Evolutionary conservation across 1,284 basidiomycete species (phyloP).

Genomic region (Coniferiporia weirii): DNA sequence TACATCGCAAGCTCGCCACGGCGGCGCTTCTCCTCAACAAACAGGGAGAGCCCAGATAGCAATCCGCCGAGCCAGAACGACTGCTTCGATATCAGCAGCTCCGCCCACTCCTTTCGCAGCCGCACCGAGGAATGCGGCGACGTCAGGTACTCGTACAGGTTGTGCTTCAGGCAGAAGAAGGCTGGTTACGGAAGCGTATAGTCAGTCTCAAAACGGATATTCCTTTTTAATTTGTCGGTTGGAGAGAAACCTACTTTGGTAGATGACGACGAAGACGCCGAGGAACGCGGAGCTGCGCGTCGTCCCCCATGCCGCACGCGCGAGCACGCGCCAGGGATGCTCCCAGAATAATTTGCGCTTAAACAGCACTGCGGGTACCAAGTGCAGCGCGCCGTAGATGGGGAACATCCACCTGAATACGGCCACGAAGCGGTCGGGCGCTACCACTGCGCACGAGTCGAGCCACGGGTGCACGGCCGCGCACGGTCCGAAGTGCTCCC

Average conservation of each 20-base stretch:
- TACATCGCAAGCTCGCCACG: constrained; percentile 91
- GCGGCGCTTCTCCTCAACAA: constrained; percentile 82
- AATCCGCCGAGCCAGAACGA: constrained; percentile 80
- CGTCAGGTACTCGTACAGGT: constrained; percentile 47
- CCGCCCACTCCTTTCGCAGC: constrained; percentile 45
- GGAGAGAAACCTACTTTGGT: constrained; percentile 57
- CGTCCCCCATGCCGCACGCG: constrained; percentile 68
- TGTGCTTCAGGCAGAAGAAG: constrained; percentile 71
- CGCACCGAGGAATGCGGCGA: constrained; percentile 31
- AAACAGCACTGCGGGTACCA: constrained; percentile 82
- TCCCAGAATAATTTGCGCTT: constrained; percentile 57
- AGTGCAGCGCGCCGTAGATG: constrained; percentile 85
- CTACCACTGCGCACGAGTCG: constrained; percentile 64
- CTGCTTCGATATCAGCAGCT: constrained; percentile 59
- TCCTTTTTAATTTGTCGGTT: neutral
- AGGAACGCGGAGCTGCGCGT: constrained; percentile 86
- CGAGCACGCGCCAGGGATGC: constrained; percentile 60
- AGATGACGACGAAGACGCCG: constrained; percentile 80
- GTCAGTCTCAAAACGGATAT: too few relatives aligned
- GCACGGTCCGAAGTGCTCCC: constrained; percentile 56
- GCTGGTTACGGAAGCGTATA: constrained; percentile 34
- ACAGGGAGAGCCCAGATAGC: constrained; percentile 70
- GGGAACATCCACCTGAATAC: constrained; percentile 86
- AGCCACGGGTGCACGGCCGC: constrained; percentile 78
- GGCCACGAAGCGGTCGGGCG: constrained; percentile 69